Percentiles rank a stretch among this genome's conserved stretches.
Conservation (phyloP, 805 yeast species). For the Pichia paraexigua region DNA sequence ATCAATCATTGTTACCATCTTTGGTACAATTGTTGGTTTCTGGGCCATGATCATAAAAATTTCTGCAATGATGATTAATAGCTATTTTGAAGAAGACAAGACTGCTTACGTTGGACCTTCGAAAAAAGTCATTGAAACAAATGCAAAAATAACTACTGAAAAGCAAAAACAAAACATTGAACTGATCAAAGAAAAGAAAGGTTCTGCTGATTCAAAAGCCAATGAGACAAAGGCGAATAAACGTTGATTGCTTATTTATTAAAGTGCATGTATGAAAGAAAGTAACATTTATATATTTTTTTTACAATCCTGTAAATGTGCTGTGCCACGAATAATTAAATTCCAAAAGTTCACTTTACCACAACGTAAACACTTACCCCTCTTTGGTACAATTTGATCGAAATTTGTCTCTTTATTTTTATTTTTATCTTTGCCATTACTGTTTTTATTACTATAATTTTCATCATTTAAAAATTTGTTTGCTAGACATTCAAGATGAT, state of each 20-base stretch:
- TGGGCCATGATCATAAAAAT: constrained; percentile 32
- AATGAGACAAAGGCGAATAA: constrained; percentile 24
- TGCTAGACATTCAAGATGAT: constrained; percentile 31
- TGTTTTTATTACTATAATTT: background rate
- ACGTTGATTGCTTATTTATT: constrained; percentile 13
- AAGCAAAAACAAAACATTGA: constrained; percentile 7
- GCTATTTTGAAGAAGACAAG: constrained; percentile 4
- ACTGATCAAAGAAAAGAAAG: constrained; percentile 12
- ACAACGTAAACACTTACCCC: constrained; percentile 22
- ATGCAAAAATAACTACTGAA: background rate
- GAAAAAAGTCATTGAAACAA: background rate
- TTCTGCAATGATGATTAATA: constrained; percentile 18
- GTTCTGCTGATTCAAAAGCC: constrained; percentile 18
- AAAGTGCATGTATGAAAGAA: background rate
- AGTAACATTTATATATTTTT: background rate
- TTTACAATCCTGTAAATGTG: constrained; percentile 2
- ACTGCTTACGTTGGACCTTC: constrained; percentile 3
- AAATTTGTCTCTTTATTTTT: constrained; percentile 1
- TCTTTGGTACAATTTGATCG: constrained; percentile 19
- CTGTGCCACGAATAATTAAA: constrained; percentile 15
- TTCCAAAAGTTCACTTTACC: constrained; percentile 23
- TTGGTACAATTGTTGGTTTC: constrained; percentile 36
- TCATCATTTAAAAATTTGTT: constrained; percentile 8
- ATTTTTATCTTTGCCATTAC: background rate
- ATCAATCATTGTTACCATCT: constrained; percentile 31